Base-by-base conservation (phyloP, 2,329 filamentous ascomycete species). In the Colletotrichum godetiae region DNA sequence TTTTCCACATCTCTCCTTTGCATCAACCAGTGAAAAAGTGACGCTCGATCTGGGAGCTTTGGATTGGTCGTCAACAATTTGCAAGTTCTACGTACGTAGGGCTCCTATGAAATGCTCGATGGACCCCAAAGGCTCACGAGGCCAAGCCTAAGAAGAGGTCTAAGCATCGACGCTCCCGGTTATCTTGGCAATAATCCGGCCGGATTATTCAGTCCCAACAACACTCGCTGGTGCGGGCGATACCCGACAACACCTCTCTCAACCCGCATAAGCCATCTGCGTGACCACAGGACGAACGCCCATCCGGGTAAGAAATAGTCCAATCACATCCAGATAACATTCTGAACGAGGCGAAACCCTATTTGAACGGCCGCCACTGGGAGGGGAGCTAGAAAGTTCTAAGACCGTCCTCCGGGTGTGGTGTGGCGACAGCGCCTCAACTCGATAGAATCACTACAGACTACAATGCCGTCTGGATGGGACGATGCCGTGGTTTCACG, bases 271-370 rank as follows among this genome's bases (percentile, higher is more conserved):
- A 63, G 6, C 61, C 46, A 56, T 59, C 42, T 46, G 37, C 22
- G 13, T n/a, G 52, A 29, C 59, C 59, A 64, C 70, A 59, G 46
- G 66, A 65, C 42, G 55, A 57, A 24, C 52, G 65, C 42, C 42
- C 69, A 29, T 57, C 59, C 70, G 27, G 24, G 42, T 64, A n/a
- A 13, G 10, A 3, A 7, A 22, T 19, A 27, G 15, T 12, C 68
- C 68, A 71, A 60, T 66, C 19, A n/a, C 5, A 13, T 7, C 15
- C 7, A 22, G 6, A 13, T 19, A 19, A 22, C 22, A 15, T 33
- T n/a, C 58, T 15, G 15, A 46, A 31, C 49, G 49, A 42, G 33
- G 53, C 69, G 49, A 42, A 70, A 64, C 66, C 46, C 60, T 70
- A 65, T 56, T 73, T 69, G 42, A 60, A 73, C 55, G 53, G 55